These are phyloP conservation scores for Conticribra weissflogii DNA, from an alignment of 108 stramenopile species.

Conservation along the genomic window DNA sequence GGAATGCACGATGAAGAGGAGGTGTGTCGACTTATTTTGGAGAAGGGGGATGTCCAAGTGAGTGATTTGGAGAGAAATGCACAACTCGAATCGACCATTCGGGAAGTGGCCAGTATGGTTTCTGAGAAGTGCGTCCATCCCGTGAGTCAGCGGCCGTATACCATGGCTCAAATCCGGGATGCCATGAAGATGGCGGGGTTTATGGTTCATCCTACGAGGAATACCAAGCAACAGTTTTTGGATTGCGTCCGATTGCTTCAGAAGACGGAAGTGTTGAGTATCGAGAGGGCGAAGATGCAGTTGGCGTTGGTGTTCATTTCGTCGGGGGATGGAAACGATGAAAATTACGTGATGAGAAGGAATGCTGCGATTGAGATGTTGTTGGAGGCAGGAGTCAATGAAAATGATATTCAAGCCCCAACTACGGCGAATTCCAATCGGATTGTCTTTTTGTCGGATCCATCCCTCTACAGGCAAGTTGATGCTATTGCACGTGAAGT, in stretches of 20 bases:
- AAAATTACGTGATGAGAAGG: slow-evolving; percentile 34
- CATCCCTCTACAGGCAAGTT: slow-evolving; percentile 78
- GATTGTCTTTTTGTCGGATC: slow-evolving; percentile 68
- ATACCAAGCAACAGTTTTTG: slow-evolving; percentile 93
- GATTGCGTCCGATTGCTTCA: slow-evolving; percentile 92
- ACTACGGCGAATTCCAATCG: not conserved
- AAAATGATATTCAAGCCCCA: slow-evolving; percentile 18
- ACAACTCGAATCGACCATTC: slow-evolving; percentile 70
- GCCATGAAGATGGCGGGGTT: slow-evolving; percentile 88
- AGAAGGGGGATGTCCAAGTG: slow-evolving; percentile 90
- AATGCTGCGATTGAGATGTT: slow-evolving; percentile 9
- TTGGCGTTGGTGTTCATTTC: slow-evolving; percentile 59
- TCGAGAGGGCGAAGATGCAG: slow-evolving; percentile 96
- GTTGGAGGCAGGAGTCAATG: slow-evolving; percentile 23
- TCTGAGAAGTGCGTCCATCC: slow-evolving; percentile 94
- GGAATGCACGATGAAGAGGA: slow-evolving; percentile 82
- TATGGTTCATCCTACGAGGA: slow-evolving; percentile 86
- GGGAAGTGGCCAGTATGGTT: slow-evolving; percentile 94
- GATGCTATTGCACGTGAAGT: slow-evolving; percentile 55
- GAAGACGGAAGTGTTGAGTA: slow-evolving; percentile 79
- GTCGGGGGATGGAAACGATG: slow-evolving; percentile 23
- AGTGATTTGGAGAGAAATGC: slow-evolving; percentile 91
- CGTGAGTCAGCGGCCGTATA: slow-evolving; percentile 84
- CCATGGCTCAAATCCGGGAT: slow-evolving; percentile 84
- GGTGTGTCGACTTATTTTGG: slow-evolving; percentile 82